A percentile compares a stretch with the other conserved stretches of the same genome.
These are phyloP conservation scores for Rhizopus microsporus DNA, from an alignment of 371 early-diverging fungal genomes.

Conservation along the genomic window DNA sequence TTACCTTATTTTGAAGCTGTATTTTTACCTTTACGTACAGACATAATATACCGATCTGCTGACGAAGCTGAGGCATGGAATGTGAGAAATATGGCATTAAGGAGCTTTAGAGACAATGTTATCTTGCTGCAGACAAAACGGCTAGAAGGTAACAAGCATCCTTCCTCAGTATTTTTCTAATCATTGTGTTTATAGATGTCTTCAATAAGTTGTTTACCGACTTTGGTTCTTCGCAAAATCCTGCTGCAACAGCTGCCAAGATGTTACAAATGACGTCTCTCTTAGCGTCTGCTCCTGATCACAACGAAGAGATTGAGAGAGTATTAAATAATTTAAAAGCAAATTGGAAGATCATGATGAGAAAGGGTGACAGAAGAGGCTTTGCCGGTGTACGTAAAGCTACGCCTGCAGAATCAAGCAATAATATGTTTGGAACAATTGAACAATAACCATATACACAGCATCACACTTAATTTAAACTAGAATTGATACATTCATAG, in stretches of 20 bases:
- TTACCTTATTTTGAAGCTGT: conserved; percentile 86
- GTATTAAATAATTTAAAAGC: conserved; percentile 56
- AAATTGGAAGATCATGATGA: conserved; percentile 68
- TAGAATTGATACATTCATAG: too few species aligned
- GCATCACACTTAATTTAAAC: too few species aligned
- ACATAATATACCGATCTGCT: conserved; percentile 42
- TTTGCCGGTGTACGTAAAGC: conserved; percentile 57
- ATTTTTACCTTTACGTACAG: conserved; percentile 74
- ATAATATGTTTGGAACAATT: conserved; percentile 3
- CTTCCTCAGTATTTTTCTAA: neutral
- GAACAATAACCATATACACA: conserved; percentile 1
- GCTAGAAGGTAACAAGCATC: conserved; percentile 58
- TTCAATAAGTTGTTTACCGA: conserved; percentile 71
- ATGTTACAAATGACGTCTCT: conserved; percentile 81
- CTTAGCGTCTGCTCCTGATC: conserved; percentile 58
- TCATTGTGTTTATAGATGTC: conserved; percentile 45
- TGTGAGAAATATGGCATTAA: conserved; percentile 67
- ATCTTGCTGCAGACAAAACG: conserved; percentile 68
- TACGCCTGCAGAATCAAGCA: conserved; percentile 3
- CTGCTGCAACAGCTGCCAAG: conserved; percentile 70
- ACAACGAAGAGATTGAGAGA: conserved; percentile 59
- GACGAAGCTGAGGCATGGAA: conserved; percentile 57
- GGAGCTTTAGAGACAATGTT: conserved; percentile 72
- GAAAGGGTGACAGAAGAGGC: conserved; percentile 59
- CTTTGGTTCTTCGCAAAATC: conserved; percentile 68